Base-by-base conservation (phyloP, 2,329 filamentous ascomycete species). In the Basipetospora chlamydospora region DNA sequence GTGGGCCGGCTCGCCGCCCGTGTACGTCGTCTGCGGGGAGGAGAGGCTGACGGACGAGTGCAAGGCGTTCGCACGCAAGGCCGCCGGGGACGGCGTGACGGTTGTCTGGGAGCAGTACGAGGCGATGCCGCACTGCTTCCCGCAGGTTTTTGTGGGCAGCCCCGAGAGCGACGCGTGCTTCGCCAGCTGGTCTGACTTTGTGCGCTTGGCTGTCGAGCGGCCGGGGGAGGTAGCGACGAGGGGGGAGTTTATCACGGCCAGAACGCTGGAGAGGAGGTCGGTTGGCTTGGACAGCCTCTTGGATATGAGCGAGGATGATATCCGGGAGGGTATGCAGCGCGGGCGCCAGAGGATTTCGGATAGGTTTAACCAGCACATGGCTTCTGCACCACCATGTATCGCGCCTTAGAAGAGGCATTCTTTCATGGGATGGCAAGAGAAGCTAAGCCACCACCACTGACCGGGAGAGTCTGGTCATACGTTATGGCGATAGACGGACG, bases 71-170 rank as follows among this genome's bases (percentile, higher is more conserved):
- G 79, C 76, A 0, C 55, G 59, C 26, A 63, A 66, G 25, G 60
- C 80, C 9, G 60, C 61, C 12, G 44, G 47, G 5, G 70, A 80
- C 31, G 73, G 70, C 5, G 77, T 78, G 0, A 49, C 48, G 0
- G 70, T 87, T 0, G 62, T 72, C 4, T 80, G 75, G 47, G 73
- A 82, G 50, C 71, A 83, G 55, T 88, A 76, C 50, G 77, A 86
- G 52, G 78, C 73, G 3, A 87, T 88, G 82, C 80, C 82, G 37
- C 82, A 87, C 55, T 74, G 71, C 45, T 87, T 84, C 49, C 70
- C 67, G 1, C 46, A 73, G 42, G 43, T 81, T 1, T 55, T 82
- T 39, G 53, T 61, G 2, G 26, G 13, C 7, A 54, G 56, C 5
- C 57, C 66, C 2, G 56, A 49, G 43, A 15, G 10, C 10, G 12